Conservation (phyloP, 768 basidiomycete species). For the Naematelia encephala region DNA sequence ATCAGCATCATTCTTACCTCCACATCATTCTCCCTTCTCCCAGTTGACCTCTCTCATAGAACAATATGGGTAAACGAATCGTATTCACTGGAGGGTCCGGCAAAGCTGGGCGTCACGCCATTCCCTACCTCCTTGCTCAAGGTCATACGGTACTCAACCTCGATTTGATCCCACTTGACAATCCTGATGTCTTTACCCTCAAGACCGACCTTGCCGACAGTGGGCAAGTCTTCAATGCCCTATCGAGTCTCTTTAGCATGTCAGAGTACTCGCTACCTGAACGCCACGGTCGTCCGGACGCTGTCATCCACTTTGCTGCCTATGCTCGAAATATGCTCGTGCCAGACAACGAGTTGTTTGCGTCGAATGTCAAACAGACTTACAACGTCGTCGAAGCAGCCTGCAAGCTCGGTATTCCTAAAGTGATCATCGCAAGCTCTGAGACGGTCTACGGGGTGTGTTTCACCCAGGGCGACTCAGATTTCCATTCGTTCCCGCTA, state of each 20-base stretch:
- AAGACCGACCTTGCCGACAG: conserved; percentile 45
- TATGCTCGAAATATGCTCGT: conserved; percentile 47
- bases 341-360: conserved; percentile 42
- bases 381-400: conserved; percentile 50
- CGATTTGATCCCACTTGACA: conserved; percentile 39
- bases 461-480: conserved; percentile 46
- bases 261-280: conserved; percentile 37
- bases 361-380: conserved; percentile 35
- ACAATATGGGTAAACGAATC: no score
- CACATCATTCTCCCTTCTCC: no score
- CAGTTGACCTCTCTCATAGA: no score
- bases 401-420: conserved; percentile 45
- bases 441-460: conserved; percentile 48
- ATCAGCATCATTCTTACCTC: no score
- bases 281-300: conserved; percentile 21
- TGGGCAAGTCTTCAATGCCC: conserved; percentile 49
- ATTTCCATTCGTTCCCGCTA: conserved; percentile 44
- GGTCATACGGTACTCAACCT: conserved; percentile 49
- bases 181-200: conserved; percentile 44
- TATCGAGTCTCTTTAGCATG: conserved; percentile 40
- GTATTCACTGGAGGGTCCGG: conserved; percentile 48
- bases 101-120: conserved; percentile 46
- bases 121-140: conserved; percentile 44
- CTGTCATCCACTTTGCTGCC: conserved; percentile 46
- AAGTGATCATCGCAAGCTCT: conserved; percentile 42